These are phyloP conservation scores for Pochonia chlamydosporia DNA, from an alignment of 2,329 filamentous ascomycete genomes.

Conservation along the genomic window DNA sequence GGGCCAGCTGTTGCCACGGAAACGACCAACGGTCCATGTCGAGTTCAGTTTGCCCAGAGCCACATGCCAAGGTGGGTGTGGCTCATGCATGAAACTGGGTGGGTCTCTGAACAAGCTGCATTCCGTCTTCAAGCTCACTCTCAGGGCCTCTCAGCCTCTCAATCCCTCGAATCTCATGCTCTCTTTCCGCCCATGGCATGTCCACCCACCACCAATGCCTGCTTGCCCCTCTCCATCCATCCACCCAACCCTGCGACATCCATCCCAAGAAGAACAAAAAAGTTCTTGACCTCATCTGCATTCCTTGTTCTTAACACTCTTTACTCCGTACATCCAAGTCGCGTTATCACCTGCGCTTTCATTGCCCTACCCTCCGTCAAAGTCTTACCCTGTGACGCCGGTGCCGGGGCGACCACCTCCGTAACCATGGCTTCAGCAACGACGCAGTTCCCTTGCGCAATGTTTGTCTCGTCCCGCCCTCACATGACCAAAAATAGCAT, in stretches of 20 bases:
- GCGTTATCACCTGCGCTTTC: background rate
- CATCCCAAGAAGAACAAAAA: background rate
- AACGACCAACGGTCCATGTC: constrained; percentile 10
- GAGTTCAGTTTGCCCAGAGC: background rate
- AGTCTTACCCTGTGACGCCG: background rate
- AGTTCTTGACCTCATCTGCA: constrained; percentile 7
- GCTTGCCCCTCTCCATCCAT: constrained; percentile 1
- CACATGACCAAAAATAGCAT: constrained; percentile 24
- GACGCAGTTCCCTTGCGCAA: constrained; percentile 7
- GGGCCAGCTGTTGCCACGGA: constrained; percentile 15
- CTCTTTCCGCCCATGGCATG: no score
- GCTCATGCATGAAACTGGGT: constrained; percentile 5
- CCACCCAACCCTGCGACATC: background rate
- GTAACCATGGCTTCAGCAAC: constrained; percentile 6
- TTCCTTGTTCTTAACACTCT: constrained; percentile 7
- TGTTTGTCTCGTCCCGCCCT: constrained; percentile 7
- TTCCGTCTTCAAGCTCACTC: no score
- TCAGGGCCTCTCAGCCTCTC: background rate
- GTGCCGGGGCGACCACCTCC: background rate
- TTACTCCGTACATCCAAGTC: no score
- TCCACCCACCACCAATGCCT: no score
- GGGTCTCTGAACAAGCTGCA: background rate
- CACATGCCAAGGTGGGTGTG: background rate
- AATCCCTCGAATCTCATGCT: no score
- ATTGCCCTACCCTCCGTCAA: background rate